Evolutionary conservation across 2,329 filamentous ascomycete species (phyloP).

Genomic region (Alternaria consortialis): DNA sequence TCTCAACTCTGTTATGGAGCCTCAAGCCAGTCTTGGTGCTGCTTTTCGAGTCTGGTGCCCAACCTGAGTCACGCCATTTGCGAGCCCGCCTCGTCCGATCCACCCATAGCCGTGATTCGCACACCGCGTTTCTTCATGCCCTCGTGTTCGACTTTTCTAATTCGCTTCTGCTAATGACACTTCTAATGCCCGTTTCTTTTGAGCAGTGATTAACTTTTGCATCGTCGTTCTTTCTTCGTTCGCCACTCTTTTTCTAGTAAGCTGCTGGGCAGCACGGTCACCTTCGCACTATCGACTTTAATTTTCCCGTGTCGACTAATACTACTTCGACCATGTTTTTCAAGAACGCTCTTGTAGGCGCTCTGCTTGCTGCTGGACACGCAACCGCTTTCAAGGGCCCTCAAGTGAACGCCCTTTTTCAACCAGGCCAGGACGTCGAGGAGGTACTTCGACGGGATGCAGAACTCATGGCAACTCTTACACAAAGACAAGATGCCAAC

Average conservation of each 20-base stretch:
- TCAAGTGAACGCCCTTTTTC: constrained; percentile 38
- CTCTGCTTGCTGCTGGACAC: constrained; percentile 46
- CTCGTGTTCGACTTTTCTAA: constrained; percentile 35
- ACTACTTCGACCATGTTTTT: constrained; percentile 43
- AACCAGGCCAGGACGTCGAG: constrained; percentile 44
- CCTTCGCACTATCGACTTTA: constrained; percentile 42
- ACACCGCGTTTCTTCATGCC: constrained; percentile 26
- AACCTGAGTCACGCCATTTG: constrained; percentile 44
- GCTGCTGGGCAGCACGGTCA: constrained; percentile 51
- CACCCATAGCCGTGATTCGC: constrained; percentile 25
- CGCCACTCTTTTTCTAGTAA: constrained; percentile 39
- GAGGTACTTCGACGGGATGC: constrained; percentile 45
- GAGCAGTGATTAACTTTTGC: constrained; percentile 32
- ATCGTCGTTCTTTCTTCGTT: constrained; percentile 41
- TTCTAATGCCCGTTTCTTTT: constrained; percentile 43
- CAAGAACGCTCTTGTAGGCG: constrained; percentile 40
- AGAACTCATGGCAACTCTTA: constrained; percentile 46
- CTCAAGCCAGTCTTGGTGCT: constrained; percentile 38
- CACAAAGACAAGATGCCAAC: constrained; percentile 48
- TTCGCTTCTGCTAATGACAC: constrained; percentile 40
- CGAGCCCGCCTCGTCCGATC: constrained; percentile 26
- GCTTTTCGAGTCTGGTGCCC: constrained; percentile 37
- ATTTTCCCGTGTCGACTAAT: constrained; percentile 46
- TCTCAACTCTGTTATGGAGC: constrained; percentile 45
- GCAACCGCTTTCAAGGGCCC: constrained; percentile 40